A percentile compares a stretch with the other conserved stretches of the same genome.
These are phyloP conservation scores for Chlorella vulgaris DNA, from an alignment of 139 green algal species.

Conservation along the genomic window DNA sequence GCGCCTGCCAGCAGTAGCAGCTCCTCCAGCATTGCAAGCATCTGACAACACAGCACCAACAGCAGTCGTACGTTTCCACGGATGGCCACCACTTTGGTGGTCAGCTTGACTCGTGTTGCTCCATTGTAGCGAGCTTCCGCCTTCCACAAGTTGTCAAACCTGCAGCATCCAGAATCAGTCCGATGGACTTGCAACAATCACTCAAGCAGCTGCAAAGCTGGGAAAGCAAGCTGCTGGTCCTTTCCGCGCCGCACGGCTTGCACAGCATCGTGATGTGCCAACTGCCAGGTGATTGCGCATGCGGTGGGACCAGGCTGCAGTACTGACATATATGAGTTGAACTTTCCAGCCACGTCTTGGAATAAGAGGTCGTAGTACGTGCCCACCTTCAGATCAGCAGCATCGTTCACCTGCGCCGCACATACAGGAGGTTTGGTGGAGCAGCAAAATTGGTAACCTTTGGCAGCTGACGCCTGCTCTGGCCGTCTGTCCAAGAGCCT, in stretches of 20 bases:
- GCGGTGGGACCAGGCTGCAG: not conserved
- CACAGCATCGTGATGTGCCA: too few relatives aligned
- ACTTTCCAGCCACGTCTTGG: not conserved
- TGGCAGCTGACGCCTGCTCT: too few relatives aligned
- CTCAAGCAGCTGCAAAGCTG: not conserved
- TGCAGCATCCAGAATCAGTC: not conserved
- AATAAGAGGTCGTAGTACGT: not conserved
- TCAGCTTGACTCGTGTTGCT: too few relatives aligned
- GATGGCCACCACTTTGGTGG: not conserved
- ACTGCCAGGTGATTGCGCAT: too few relatives aligned
- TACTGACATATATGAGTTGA: conserved; percentile 16
- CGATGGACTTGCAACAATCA: too few relatives aligned
- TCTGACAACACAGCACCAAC: not conserved
- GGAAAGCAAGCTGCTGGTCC: too few relatives aligned
- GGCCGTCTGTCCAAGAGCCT: too few relatives aligned
- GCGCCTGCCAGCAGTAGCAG: too few relatives aligned
- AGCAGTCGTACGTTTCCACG: not conserved
- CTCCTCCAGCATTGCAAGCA: too few relatives aligned
- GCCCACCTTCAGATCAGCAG: not conserved
- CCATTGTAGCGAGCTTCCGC: conserved; percentile 2
- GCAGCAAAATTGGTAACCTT: too few relatives aligned
- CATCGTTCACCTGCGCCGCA: not conserved
- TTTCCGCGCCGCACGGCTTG: too few relatives aligned
- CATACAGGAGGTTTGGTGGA: too few relatives aligned
- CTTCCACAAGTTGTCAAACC: conserved; percentile 4